These are phyloP conservation scores for Diaporthe sp. DNA, from an alignment of 2,329 filamentous ascomycete species.

Conservation along the genomic window DNA sequence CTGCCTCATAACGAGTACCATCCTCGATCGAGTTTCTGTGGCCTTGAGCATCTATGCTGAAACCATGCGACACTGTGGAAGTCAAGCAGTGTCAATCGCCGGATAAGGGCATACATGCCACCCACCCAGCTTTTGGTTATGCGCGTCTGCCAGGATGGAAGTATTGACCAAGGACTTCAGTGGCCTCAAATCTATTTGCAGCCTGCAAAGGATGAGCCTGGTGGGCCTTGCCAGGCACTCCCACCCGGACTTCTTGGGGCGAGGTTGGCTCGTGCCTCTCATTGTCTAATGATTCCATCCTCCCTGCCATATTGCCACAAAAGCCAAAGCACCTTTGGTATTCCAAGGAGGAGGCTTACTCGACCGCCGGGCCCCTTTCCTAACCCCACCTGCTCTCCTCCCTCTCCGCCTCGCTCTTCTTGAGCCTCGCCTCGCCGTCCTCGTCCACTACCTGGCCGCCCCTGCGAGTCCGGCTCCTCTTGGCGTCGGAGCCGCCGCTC, in stretches of 20 bases:
- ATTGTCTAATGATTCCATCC: neutral
- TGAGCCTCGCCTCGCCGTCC: conserved; percentile 64
- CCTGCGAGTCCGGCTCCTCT: conserved; percentile 58
- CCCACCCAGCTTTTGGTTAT: too few species aligned
- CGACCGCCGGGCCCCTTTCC: neutral
- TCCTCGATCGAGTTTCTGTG: neutral
- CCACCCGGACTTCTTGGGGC: neutral
- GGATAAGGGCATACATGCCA: too few species aligned
- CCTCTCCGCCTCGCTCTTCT: conserved; percentile 68
- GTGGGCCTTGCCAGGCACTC: neutral
- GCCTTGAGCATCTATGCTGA: neutral
- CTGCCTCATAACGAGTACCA: neutral
- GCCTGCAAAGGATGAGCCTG: neutral
- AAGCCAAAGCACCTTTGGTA: neutral
- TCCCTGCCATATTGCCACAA: neutral
- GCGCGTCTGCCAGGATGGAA: neutral
- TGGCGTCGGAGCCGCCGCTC: conserved; percentile 47
- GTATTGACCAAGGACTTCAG: neutral
- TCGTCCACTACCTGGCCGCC: conserved; percentile 59
- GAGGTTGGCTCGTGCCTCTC: neutral
- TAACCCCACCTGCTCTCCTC: conserved; percentile 63
- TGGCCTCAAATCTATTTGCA: neutral
- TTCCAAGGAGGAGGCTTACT: neutral
- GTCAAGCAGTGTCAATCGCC: neutral
- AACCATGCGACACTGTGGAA: neutral